Base-by-base conservation (phyloP, 768 basidiomycete genomes). In the Sarcodon aspratus region DNA sequence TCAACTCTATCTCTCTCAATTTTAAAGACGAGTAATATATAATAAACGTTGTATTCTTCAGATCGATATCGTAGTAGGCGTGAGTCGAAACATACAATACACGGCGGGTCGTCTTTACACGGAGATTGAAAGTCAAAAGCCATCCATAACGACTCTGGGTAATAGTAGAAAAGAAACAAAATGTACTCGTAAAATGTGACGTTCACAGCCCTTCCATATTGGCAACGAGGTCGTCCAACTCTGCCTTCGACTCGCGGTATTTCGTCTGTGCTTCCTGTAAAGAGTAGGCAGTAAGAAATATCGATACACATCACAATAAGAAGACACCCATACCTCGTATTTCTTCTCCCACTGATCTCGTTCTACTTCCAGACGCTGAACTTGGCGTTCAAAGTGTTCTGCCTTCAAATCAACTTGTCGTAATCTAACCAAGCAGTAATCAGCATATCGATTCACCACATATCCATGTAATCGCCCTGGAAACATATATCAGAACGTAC, bases 341-440 rank as follows among this genome's bases (percentile, higher is more conserved):
- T 95, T 97, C 75, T 83, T 79, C 79, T 96, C 94, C 89, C 87
- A 92, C 36, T 63, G 59, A 63, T 98, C 95, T 46, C 94, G 82
- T 66, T 99, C 96, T 61, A 87, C 80, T 63, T 97, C 94, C 44
- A 79, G 71, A 40, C 87, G 78, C 55, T 80, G 73, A 15, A 96
- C 82, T 62, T 94, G 89, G 45, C 93, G 80, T 69, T 97, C 95
- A 63, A 90, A 96, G 70, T 98, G 92, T 66, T 99, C 96, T 9
- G 95, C 95, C 72, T 97, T 99, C 67, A 98, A 85, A 62, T 99
- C 96, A 50, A 95, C 92, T 61, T 95, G 90, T 53, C 95, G 76
- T 58, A 99, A 75, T 66, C 95, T 98, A 57, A 38, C 46, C 35
- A 45, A 35, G 18, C 56, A 49, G 10, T 31, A 27, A 13, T 48